Percentiles rank a stretch among this genome's conserved stretches.
Conservation (phyloP, 345 rosid species). For the Capsella bursapastoris region DNA sequence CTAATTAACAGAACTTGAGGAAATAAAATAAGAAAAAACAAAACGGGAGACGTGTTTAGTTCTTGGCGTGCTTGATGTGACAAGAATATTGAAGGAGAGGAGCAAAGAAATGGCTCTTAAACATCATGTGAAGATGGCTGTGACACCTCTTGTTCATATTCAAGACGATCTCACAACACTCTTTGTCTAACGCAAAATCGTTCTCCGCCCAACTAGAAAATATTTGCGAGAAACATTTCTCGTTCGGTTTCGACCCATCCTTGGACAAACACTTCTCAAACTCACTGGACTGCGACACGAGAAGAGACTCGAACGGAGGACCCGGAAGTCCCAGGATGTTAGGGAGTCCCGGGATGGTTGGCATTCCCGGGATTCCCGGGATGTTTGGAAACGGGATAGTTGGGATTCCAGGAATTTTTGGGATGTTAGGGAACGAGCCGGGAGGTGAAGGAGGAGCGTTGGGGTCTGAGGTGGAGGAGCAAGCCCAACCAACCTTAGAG, state of each 20-base stretch:
- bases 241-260: constrained; percentile 7
- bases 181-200: constrained; percentile 38
- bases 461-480: constrained; percentile 20
- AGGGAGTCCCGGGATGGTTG: constrained; percentile 13
- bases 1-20: constrained; percentile 22
- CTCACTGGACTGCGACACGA: constrained; percentile 35
- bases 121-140: constrained; percentile 34
- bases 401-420: constrained; percentile 17
- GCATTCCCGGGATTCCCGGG: constrained; percentile 15
- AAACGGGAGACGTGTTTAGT: neutral
- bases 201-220: constrained; percentile 45
- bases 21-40: neutral
- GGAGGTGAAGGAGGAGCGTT: constrained; percentile 40
- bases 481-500: constrained; percentile 41
- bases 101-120: constrained; percentile 46
- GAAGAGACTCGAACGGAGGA: constrained; percentile 29
- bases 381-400: constrained; percentile 26
- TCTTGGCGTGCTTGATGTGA: constrained; percentile 43
- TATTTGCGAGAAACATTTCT: constrained; percentile 43
- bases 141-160: constrained; percentile 39
- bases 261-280: constrained; percentile 38
- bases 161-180: constrained; percentile 42
- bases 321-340: constrained; percentile 13
- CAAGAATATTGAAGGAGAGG: constrained; percentile 45
- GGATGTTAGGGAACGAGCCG: constrained; percentile 33